Percentiles rank a stretch among this genome's conserved stretches.
Conservation (phyloP, 805 yeast species). For the Osmozyma mogii region DNA sequence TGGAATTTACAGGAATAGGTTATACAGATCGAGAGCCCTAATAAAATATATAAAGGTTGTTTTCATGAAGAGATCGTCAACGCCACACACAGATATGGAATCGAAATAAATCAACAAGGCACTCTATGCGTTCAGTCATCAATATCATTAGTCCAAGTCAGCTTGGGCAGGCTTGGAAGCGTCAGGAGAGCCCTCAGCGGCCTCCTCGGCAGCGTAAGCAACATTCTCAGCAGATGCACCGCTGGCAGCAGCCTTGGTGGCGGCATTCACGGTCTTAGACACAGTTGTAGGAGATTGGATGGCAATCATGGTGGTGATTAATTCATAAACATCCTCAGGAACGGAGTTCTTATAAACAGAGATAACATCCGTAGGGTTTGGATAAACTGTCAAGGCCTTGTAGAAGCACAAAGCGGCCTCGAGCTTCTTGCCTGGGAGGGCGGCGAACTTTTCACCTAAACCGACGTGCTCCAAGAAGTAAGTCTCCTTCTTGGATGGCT, state of each 20-base stretch:
- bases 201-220: slow-evolving; percentile 7
- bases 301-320: slow-evolving; percentile 82
- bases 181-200: no score
- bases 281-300: slow-evolving; percentile 81
- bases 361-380: slow-evolving; percentile 88
- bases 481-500: slow-evolving; percentile 60
- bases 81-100: no score
- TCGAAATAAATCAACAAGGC: no score
- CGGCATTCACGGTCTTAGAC: slow-evolving; percentile 51
- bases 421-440: slow-evolving; percentile 57
- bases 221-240: slow-evolving; percentile 17
- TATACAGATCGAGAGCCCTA: no score
- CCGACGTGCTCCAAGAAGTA: slow-evolving; percentile 80
- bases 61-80: no score
- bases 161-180: slow-evolving; percentile 12
- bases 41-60: no score
- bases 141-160: slow-evolving; percentile 13
- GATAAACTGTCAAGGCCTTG: slow-evolving; percentile 88
- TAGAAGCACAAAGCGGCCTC: slow-evolving; percentile 88
- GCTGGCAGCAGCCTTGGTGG: slow-evolving; percentile 18
- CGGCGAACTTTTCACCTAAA: slow-evolving; percentile 73
- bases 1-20: no score
- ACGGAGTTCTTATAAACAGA: slow-evolving; percentile 85
- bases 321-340: slow-evolving; percentile 74
- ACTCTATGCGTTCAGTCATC: no score